Evolutionary conservation across 2,329 filamentous ascomycete species (phyloP), one percentile per base, ranked within the genome.

Genomic region (Blumeria graminis): DNA sequence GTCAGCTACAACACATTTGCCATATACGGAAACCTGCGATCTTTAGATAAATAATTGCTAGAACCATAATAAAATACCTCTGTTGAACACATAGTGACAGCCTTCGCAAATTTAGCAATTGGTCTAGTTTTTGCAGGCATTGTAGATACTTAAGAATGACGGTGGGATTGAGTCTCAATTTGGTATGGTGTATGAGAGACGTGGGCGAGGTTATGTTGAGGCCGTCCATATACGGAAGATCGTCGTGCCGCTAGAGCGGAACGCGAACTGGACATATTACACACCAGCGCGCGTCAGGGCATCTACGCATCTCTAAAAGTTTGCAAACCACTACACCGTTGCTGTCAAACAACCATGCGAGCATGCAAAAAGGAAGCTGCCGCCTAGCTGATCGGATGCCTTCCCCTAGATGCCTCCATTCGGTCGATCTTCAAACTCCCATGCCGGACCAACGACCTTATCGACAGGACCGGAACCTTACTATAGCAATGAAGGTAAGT

Each of bases 1-100:
- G 66, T 96, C 90, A 41, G 80, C 78, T 55, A 90, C 77, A 61
- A 98, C 81, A 67, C 92, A 98, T 73, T 88, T 89, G 62, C 90
- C 92, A 65, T 96, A 98, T 11, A 78, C 73, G 2, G 86, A 75
- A 55, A 86, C 84, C 90, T 96, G 60, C 18, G 34, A 18, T 33
- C 46, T 18, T 34, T 28, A 28, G 54, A 55, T 3, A 6, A 32
- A 11, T 33, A 8, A 16, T 33, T 3, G 10, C 34, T 14, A 33
- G 22, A 22, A 51, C n/a, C 1, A 13, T 34, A 38, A 13, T 13
- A 43, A 64, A 68, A 41, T 68, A 83, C 81, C 72, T 86, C 80
- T 55, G 71, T 69, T 7, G 78, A 76, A 68, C 82, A 86, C 68
- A 81, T 80, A 14, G 75, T 76, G 14, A 76, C 74, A 1, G 81